These are phyloP conservation scores for Populus hybrid DNA, from an alignment of 441 rosid species.

Conservation along the genomic window DNA sequence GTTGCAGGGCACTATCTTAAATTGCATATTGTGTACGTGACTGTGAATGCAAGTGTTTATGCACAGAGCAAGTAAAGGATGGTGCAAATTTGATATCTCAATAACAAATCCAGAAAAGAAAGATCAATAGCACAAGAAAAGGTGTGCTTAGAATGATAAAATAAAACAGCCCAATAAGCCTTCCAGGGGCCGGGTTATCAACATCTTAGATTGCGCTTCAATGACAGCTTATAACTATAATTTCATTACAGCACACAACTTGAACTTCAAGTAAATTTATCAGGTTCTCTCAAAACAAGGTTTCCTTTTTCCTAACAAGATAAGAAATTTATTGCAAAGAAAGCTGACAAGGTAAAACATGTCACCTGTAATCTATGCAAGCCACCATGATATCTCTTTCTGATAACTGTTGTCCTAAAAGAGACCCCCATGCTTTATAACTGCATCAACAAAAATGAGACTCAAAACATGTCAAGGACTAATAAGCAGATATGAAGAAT, in stretches of 20 bases:
- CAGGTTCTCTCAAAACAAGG: neutral
- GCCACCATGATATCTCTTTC: conserved; percentile 92
- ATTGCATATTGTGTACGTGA: neutral
- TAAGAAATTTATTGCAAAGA: neutral
- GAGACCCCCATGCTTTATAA: conserved; percentile 92
- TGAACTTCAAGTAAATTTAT: neutral
- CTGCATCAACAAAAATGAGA: conserved; percentile 40
- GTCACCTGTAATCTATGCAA: conserved; percentile 89
- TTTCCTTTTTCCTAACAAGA: neutral
- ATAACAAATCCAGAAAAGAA: neutral
- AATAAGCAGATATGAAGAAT: neutral
- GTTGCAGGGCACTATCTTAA: neutral
- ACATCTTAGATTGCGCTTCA: neutral
- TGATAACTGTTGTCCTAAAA: conserved; percentile 79
- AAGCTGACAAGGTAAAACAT: neutral
- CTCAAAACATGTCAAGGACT: conserved; percentile 16
- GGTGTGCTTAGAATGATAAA: neutral
- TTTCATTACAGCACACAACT: neutral
- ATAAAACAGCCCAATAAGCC: neutral
- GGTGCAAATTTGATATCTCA: neutral
- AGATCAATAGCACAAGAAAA: neutral
- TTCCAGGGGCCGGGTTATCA: neutral
- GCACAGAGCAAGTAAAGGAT: neutral
- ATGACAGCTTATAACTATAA: neutral
- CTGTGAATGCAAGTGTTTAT: neutral